Conservation (phyloP, 148 eudicot genomes). For the Talinum fruticosum region DNA sequence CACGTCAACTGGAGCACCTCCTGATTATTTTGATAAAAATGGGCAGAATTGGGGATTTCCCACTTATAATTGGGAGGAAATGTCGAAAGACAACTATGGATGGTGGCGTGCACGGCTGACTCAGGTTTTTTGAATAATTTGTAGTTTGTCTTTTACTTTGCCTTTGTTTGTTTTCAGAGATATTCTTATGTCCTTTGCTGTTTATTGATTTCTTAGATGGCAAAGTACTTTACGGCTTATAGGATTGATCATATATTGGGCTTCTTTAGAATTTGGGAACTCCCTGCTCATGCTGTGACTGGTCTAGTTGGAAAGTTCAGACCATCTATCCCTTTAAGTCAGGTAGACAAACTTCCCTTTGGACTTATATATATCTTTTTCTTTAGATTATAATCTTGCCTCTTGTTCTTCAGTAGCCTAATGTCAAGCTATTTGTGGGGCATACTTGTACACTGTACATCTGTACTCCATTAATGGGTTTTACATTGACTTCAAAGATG, state of each 20-base stretch:
- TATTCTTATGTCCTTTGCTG: neutral
- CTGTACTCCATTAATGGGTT: neutral
- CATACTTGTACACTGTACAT: neutral
- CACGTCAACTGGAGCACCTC: slow-evolving; percentile 98
- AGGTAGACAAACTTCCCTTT: slow-evolving; percentile 36
- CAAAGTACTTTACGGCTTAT: slow-evolving; percentile 89
- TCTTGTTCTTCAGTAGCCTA: neutral
- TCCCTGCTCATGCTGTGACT: slow-evolving; percentile 90
- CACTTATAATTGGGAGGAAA: slow-evolving; percentile 98
- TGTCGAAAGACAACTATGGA: slow-evolving; percentile 95
- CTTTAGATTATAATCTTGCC: neutral
- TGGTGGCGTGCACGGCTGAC: slow-evolving; percentile 98
- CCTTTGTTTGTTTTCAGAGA: neutral
- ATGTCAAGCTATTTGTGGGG: neutral
- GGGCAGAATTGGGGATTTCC: slow-evolving; percentile 99
- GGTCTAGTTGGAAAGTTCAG: slow-evolving; percentile 96
- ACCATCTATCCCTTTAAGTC: slow-evolving; percentile 89
- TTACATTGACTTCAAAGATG: neutral
- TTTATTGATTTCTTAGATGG: slow-evolving; percentile 57
- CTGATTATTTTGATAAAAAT: slow-evolving; percentile 99
- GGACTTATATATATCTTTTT: neutral
- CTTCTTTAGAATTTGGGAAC: slow-evolving; percentile 99
- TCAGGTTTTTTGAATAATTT: slow-evolving; percentile 52
- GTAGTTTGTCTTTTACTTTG: neutral
- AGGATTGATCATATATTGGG: slow-evolving; percentile 95